These are phyloP conservation scores for Pittosporum tobira DNA, from an alignment of 129 eudicot species.

Conservation along the genomic window DNA sequence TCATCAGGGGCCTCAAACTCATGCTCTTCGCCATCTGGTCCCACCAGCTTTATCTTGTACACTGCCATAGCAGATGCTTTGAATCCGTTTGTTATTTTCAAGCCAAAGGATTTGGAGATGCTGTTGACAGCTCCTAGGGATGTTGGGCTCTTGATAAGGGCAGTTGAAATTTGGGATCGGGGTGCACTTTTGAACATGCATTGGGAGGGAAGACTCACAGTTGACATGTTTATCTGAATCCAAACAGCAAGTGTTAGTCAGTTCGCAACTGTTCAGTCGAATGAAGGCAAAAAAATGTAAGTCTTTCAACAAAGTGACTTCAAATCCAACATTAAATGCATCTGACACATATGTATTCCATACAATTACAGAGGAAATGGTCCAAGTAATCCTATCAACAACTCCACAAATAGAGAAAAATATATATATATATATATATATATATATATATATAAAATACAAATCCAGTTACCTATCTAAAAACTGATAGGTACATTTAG, in stretches of 20 bases:
- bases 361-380: too few relatives aligned
- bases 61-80: constrained; percentile 50
- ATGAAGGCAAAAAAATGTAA: neutral
- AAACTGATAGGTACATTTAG: too few relatives aligned
- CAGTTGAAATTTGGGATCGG: constrained; percentile 11
- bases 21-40: constrained; percentile 58
- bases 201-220: constrained; percentile 44
- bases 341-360: too few relatives aligned
- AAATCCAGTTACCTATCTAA: too few relatives aligned
- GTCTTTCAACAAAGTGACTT: constrained; percentile 3
- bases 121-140: constrained; percentile 41
- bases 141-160: constrained; percentile 36
- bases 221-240: constrained; percentile 54
- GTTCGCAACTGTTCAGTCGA: neutral
- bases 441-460: neutral
- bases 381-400: too few relatives aligned
- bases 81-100: constrained; percentile 40
- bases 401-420: too few relatives aligned
- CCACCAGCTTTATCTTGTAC: constrained; percentile 65
- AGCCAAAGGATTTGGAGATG: constrained; percentile 45
- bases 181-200: constrained; percentile 35
- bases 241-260: neutral
- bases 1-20: constrained; percentile 89
- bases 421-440: too few relatives aligned
- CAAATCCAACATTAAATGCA: neutral